These are phyloP conservation scores for Sporothrix phasma DNA, from an alignment of 2,329 filamentous ascomycete genomes.

Conservation along the genomic window DNA sequence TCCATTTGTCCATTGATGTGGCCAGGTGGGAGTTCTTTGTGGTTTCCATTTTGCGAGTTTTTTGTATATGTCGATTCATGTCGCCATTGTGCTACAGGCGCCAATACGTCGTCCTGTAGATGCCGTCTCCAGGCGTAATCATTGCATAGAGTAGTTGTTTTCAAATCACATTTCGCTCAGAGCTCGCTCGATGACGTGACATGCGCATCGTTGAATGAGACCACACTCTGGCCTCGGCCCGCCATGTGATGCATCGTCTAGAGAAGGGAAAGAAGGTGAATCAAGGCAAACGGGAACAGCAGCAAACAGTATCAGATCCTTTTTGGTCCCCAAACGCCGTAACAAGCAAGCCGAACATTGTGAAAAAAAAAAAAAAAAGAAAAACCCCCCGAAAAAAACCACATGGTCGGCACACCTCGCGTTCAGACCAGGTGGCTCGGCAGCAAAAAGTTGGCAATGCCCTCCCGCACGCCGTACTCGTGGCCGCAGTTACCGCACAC, in stretches of 20 bases:
- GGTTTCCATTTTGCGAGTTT: background rate
- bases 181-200: background rate
- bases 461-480: constrained; percentile 89
- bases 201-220: background rate
- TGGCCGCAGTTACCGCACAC: constrained; percentile 88
- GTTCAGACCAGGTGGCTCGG: constrained; percentile 74
- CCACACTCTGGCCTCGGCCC: background rate
- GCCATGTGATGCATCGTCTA: background rate
- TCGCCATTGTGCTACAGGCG: background rate
- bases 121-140: background rate
- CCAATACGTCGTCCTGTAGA: background rate
- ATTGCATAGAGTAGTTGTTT: constrained; percentile 8
- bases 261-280: too few relatives aligned
- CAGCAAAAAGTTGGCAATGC: constrained; percentile 90
- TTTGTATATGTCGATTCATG: background rate
- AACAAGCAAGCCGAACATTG: too few relatives aligned
- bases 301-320: too few relatives aligned
- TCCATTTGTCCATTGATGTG: background rate
- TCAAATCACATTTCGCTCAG: background rate
- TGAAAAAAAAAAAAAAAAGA: background rate
- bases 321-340: too few relatives aligned
- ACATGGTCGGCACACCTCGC: background rate
- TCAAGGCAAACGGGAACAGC: too few relatives aligned
- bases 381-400: background rate
- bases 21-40: constrained; percentile 1